Base-by-base conservation (phyloP, 768 basidiomycete species). In the Termitomyces sp. region DNA sequence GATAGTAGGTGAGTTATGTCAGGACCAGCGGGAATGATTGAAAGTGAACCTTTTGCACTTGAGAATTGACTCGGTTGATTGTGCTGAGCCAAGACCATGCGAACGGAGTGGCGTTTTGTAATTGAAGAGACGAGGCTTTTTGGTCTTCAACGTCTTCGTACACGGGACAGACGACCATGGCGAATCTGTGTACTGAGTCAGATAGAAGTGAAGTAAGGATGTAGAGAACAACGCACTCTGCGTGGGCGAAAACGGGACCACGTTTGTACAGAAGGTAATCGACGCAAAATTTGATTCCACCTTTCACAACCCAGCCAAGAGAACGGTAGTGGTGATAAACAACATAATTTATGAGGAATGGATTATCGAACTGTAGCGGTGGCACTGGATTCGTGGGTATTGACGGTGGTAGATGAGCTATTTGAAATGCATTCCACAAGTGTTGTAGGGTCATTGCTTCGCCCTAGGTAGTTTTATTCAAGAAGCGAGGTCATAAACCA, bases 11-110 rank as follows among this genome's bases (percentile, higher is more conserved):
- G 32, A 60, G 58, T 53, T 24, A 38, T 11, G 28, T 18, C 47
- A 16, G 8, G 26, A 11, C 53, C 26, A 38, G 32, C 16, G 46
- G 58, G 36, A 13, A 6, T 24, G 11, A 38, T n/a, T 16, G 36
- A 48, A 36, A 38, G 57, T 62, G 26, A 24, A 92, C 96, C 84
- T 99, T 99, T 73, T 94, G 93, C 4, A 98, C 96, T 68, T 97
- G 94, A 0, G 92, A 87, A 70, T 96, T 98, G 13, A 98, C 96
- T 38, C 97, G 85, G 68, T 97, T 98, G 60, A 99, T 83, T 1
- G 97, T 99, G 71, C 92, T 94, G 30, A 99, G 80, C 95, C 94
- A 98, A 13, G 91, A 82, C 97, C 97, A 99, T 10, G 87, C 76
- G 66, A 92, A 90, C 2, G 90, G 90, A 20, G 80, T 73, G 2